These are phyloP conservation scores for Phytophthora meadii DNA, from an alignment of 352 stramenopile genomes.

Conservation along the genomic window DNA sequence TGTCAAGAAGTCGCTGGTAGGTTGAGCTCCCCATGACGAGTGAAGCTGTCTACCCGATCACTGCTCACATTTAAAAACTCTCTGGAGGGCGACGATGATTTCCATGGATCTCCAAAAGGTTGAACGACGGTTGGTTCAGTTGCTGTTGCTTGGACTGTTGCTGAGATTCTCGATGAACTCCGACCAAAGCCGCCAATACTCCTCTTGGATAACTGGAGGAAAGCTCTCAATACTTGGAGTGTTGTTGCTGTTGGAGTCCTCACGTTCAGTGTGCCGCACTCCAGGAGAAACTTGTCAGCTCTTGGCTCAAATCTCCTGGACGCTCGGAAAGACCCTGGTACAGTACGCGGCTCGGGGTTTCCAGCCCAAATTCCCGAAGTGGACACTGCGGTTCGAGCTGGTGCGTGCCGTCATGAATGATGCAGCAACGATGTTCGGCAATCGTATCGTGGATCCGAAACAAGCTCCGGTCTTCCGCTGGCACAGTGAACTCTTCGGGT, in stretches of 20 bases:
- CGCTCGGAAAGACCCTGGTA: neutral
- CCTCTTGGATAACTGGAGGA: neutral
- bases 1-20: neutral
- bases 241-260: slow-evolving; percentile 8
- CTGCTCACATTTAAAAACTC: neutral
- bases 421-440: slow-evolving; percentile 29
- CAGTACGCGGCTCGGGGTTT: slow-evolving; percentile 22
- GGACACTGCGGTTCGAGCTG: slow-evolving; percentile 47
- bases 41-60: neutral
- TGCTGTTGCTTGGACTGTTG: neutral
- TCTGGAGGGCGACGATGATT: neutral
- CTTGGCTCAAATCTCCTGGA: slow-evolving; percentile 1
- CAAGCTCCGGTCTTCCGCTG: slow-evolving; percentile 31
- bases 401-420: slow-evolving; percentile 25
- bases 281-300: slow-evolving; percentile 6
- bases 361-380: slow-evolving; percentile 38
- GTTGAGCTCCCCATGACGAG: neutral
- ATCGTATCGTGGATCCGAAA: slow-evolving; percentile 24
- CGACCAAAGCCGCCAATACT: neutral
- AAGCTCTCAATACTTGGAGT: neutral
- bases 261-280: slow-evolving; percentile 16
- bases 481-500: slow-evolving; percentile 31
- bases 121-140: slow-evolving; percentile 4
- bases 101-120: slow-evolving; percentile 8
- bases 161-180: neutral